phyloP scores from a whole-genome alignment of 192 early-diverging fungal genomes.

The Coemansia sp. region DNA sequence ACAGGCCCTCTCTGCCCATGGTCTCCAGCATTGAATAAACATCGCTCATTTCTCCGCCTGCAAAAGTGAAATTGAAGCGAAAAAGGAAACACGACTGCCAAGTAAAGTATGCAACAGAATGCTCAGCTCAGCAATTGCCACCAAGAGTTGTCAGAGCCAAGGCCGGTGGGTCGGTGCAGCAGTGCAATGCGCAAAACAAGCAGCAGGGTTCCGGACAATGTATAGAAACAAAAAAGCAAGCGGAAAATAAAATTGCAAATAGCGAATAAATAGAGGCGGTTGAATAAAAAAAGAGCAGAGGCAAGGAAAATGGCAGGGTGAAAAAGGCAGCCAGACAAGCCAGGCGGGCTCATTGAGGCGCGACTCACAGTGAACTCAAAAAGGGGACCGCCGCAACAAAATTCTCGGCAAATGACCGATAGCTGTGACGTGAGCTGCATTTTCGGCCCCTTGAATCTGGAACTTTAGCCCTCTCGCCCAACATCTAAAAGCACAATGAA shows the following conservation, averaged over 20 bases:
- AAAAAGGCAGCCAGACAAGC: background rate
- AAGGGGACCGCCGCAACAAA: background rate
- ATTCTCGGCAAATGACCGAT: background rate
- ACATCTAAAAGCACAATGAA: background rate
- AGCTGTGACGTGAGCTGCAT: background rate
- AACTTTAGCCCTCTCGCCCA: background rate
- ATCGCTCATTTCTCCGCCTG: conserved; percentile 47
- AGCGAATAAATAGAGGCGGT: no score
- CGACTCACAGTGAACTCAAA: background rate
- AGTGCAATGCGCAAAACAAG: background rate
- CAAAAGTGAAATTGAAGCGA: background rate
- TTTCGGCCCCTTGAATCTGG: background rate
- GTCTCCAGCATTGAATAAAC: conserved; percentile 50
- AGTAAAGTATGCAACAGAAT: background rate
- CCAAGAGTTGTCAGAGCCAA: background rate
- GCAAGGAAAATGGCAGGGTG: no score
- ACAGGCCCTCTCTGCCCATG: conserved; percentile 51
- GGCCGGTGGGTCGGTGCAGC: background rate
- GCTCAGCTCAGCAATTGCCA: background rate
- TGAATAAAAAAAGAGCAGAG: background rate
- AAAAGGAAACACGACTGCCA: background rate
- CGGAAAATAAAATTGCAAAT: no score
- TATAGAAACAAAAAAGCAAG: no score
- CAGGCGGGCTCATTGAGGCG: no score
- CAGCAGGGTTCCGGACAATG: no score